These are phyloP conservation scores for Aureobasidium sp. DNA, from an alignment of 2,329 filamentous ascomycete species.

Conservation along the genomic window DNA sequence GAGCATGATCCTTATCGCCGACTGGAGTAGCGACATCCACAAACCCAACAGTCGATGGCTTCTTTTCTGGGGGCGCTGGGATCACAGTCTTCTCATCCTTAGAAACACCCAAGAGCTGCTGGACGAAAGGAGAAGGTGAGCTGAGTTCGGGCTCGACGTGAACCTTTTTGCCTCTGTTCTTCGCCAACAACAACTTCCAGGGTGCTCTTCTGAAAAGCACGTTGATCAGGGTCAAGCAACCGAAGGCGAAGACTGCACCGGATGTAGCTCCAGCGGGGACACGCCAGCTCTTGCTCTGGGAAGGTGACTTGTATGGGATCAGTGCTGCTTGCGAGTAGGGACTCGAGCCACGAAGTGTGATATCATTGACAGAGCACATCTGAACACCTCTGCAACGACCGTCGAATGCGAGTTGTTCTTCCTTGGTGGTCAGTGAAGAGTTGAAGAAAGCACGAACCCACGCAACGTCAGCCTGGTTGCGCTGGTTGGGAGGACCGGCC, in stretches of 20 bases:
- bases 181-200: constrained; percentile 9
- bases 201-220: constrained; percentile 14
- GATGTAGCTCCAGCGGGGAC: background rate
- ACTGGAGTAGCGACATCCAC: background rate
- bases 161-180: background rate
- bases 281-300: background rate
- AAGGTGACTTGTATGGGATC: background rate
- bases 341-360: constrained; percentile 6
- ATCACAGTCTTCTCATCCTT: background rate
- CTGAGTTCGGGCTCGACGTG: background rate
- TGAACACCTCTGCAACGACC: background rate
- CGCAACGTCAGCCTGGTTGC: constrained; percentile 37
- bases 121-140: constrained; percentile 7
- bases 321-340: background rate
- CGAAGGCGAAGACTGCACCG: constrained; percentile 1
- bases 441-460: constrained; percentile 48
- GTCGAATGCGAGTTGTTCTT: background rate
- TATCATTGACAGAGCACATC: constrained; percentile 4
- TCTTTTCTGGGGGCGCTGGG: background rate
- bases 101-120: background rate
- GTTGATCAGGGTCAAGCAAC: constrained; percentile 4
- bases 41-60: background rate
- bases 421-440: constrained; percentile 35
- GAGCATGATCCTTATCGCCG: background rate
- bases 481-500: constrained; percentile 37